Conservation (phyloP, 768 basidiomycete species). For the Boletellus sp. region DNA sequence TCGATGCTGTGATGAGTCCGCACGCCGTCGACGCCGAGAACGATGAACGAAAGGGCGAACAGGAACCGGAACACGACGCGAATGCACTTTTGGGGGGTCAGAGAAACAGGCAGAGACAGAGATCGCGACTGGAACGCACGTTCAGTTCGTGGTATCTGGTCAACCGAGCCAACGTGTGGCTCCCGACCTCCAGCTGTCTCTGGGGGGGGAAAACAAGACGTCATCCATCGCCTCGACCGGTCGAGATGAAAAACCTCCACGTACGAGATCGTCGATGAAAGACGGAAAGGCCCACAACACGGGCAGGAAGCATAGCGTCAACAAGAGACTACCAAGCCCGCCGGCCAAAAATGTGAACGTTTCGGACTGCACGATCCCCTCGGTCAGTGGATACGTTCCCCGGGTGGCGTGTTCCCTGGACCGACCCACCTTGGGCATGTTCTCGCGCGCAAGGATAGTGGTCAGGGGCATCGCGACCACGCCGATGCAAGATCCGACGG, state of each 20-base stretch:
- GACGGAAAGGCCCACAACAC: conserved; percentile 68
- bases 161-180: conserved; percentile 60
- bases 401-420: no score
- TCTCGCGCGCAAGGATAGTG: conserved; percentile 55
- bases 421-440: conserved; percentile 53
- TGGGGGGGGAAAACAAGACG: conserved; percentile 22
- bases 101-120: background rate
- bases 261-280: conserved; percentile 59
- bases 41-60: conserved; percentile 60
- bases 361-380: conserved; percentile 65
- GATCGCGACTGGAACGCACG: conserved; percentile 41
- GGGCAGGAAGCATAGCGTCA: conserved; percentile 75
- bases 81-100: conserved; percentile 44
- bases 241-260: conserved; percentile 11
- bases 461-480: conserved; percentile 67
- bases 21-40: conserved; percentile 68
- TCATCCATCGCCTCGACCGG: background rate
- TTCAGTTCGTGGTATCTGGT: conserved; percentile 83
- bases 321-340: conserved; percentile 59
- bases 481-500: conserved; percentile 57
- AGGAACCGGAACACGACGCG: conserved; percentile 72
- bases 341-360: conserved; percentile 69
- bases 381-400: no score
- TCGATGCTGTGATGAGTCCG: conserved; percentile 62
- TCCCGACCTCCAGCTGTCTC: conserved; percentile 63